Percentiles rank a stretch among this genome's conserved stretches.
Evolutionary conservation across 2,329 filamentous ascomycete genomes (phyloP).

Genomic region (Hymenoscyphus fraxineus): DNA sequence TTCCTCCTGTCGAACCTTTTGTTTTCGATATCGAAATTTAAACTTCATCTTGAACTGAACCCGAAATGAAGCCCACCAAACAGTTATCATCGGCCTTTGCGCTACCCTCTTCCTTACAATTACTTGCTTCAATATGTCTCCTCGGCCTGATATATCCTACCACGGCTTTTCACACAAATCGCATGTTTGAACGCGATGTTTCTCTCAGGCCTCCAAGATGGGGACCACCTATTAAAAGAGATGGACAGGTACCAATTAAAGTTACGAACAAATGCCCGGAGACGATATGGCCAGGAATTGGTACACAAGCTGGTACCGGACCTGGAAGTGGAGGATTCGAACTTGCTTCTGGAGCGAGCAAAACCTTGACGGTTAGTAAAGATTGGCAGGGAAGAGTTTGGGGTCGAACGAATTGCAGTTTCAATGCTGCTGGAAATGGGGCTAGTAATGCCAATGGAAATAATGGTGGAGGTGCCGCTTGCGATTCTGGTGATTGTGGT

Average conservation of each 20-base stretch:
- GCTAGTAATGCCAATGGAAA: constrained; percentile 43
- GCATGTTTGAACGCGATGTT: constrained; percentile 9
- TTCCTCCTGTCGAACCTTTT: not conserved
- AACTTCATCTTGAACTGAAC: constrained; percentile 11
- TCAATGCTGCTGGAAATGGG: constrained; percentile 60
- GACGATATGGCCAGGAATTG: constrained; percentile 72
- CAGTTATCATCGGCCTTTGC: constrained; percentile 7
- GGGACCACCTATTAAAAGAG: constrained; percentile 33
- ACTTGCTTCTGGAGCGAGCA: constrained; percentile 54
- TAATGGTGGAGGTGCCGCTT: constrained; percentile 50
- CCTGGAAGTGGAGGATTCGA: constrained; percentile 67
- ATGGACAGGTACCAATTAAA: constrained; percentile 52
- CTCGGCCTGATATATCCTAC: constrained; percentile 19
- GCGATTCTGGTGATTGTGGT: constrained; percentile 73
- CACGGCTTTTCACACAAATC: constrained; percentile 17
- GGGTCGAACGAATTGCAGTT: constrained; percentile 81
- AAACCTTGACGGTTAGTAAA: constrained; percentile 60
- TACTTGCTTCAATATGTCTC: constrained; percentile 18
- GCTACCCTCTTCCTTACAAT: constrained; percentile 9
- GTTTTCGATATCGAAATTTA: not conserved
- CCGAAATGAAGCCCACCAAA: constrained; percentile 8
- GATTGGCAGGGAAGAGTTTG: constrained; percentile 81
- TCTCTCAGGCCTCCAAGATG: constrained; percentile 22
- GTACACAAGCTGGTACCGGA: constrained; percentile 67
- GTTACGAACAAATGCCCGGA: constrained; percentile 70